These are phyloP conservation scores for Simplicillium aogashimaense DNA, from an alignment of 2,329 filamentous ascomycete species.

Conservation along the genomic window DNA sequence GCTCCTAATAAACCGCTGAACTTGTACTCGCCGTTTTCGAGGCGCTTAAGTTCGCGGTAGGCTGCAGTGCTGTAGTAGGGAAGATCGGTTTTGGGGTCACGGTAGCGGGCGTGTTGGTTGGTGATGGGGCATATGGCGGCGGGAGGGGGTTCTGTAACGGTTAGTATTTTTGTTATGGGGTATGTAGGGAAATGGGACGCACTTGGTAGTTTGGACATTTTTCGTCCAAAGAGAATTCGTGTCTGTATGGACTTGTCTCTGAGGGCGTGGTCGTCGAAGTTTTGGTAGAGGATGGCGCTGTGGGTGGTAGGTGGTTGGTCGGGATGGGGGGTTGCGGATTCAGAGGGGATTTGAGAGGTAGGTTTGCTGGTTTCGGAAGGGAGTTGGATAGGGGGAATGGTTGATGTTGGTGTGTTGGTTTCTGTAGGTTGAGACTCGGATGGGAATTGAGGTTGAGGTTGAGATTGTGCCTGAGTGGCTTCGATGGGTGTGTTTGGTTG, in stretches of 20 bases:
- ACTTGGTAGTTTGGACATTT: slow-evolving; percentile 49
- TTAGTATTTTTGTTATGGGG: slow-evolving; percentile 9
- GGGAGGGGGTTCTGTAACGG: slow-evolving; percentile 35
- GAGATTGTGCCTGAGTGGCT: background rate
- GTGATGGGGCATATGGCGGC: slow-evolving; percentile 69
- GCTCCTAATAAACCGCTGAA: slow-evolving; percentile 77
- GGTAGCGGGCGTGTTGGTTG: slow-evolving; percentile 68
- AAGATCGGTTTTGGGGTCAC: slow-evolving; percentile 75
- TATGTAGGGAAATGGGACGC: too few species aligned
- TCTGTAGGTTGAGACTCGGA: too few species aligned
- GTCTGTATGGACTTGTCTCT: slow-evolving; percentile 48
- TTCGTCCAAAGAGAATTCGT: slow-evolving; percentile 47
- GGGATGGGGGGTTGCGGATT: slow-evolving; percentile 11
- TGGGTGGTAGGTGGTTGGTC: slow-evolving; percentile 33
- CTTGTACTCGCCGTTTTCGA: slow-evolving; percentile 62
- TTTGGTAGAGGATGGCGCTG: slow-evolving; percentile 49
- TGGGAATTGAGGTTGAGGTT: background rate
- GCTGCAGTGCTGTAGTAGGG: slow-evolving; percentile 71
- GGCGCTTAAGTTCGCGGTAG: slow-evolving; percentile 70
- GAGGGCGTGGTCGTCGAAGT: slow-evolving; percentile 46
- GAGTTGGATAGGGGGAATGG: too few species aligned
- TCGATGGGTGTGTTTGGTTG: background rate
- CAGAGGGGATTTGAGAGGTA: slow-evolving; percentile 5
- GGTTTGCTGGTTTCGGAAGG: slow-evolving; percentile 1
- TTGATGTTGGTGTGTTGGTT: too few species aligned